Percentiles rank a stretch among this genome's conserved stretches.
Evolutionary conservation across 345 rosid genomes (phyloP).

Genomic region (Bruguiera sexangula): DNA sequence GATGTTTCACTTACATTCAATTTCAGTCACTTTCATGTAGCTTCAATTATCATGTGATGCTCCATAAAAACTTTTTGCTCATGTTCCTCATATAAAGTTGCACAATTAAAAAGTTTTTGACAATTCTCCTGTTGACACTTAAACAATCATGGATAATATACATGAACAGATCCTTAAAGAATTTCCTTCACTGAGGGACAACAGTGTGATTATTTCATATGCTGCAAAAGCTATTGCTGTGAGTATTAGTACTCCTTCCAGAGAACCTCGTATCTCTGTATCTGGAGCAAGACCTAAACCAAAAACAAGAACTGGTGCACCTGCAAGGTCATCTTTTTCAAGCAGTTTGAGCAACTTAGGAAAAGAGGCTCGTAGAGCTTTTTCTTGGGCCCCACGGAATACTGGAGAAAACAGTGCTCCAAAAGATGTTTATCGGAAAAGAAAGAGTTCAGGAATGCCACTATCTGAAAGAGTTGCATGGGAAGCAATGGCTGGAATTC

Average conservation of each 20-base stretch:
- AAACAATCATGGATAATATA: conserved; percentile 12
- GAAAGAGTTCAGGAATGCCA: conserved; percentile 79
- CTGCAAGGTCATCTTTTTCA: conserved; percentile 64
- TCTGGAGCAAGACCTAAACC: conserved; percentile 67
- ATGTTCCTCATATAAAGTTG: conserved; percentile 3
- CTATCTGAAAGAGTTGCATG: conserved; percentile 84
- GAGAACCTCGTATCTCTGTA: conserved; percentile 78
- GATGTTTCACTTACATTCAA: neutral
- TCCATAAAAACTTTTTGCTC: conserved; percentile 2
- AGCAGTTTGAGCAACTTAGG: conserved; percentile 88
- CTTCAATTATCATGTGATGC: conserved; percentile 1
- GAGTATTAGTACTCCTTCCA: conserved; percentile 57
- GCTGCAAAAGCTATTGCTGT: conserved; percentile 88
- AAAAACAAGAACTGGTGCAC: conserved; percentile 53
- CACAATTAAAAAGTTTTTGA: neutral
- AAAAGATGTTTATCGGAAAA: conserved; percentile 78
- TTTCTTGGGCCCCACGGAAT: conserved; percentile 94
- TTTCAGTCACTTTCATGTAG: neutral
- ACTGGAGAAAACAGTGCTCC: conserved; percentile 65
- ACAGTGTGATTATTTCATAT: conserved; percentile 61
- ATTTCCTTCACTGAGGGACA: conserved; percentile 82
- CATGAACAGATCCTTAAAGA: conserved; percentile 76
- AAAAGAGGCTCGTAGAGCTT: conserved; percentile 94
- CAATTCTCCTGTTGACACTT: neutral
- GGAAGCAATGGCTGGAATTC: conserved; percentile 98